Percentiles rank a stretch among this genome's conserved stretches.
These are phyloP conservation scores for Acarospora socialis DNA, from an alignment of 2,329 filamentous ascomycete species.

Conservation along the genomic window DNA sequence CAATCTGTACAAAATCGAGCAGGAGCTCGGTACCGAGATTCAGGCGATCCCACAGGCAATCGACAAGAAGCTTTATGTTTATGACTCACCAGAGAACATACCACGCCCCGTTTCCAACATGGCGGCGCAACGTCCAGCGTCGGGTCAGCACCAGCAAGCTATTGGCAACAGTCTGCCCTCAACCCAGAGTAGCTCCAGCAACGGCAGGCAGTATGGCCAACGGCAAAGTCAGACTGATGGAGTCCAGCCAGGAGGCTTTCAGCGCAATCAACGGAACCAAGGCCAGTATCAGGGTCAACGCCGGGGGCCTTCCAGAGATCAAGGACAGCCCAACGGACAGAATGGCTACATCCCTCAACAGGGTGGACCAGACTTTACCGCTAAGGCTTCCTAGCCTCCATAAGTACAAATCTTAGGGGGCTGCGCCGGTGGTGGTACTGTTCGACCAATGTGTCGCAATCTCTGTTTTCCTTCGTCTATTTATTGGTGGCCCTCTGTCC, in stretches of 20 bases:
- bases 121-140: conserved; percentile 20
- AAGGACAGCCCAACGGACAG: conserved; percentile 4
- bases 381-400: neutral
- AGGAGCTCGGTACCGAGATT: conserved; percentile 93
- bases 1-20: conserved; percentile 97
- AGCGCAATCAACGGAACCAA: conserved; percentile 4
- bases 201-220: conserved; percentile 24
- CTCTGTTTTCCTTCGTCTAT: no score
- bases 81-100: conserved; percentile 90
- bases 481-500: no score
- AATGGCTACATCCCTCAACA: conserved; percentile 5
- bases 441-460: no score
- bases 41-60: conserved; percentile 89
- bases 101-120: conserved; percentile 61
- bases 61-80: conserved; percentile 96
- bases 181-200: conserved; percentile 23
- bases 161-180: no score
- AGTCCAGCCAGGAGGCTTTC: conserved; percentile 4
- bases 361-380: conserved; percentile 4
- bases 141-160: conserved; percentile 6
- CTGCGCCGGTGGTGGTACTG: neutral
- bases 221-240: conserved; percentile 26
- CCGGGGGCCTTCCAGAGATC: conserved; percentile 2
- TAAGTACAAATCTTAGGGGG: neutral
- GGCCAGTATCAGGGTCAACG: conserved; percentile 2